A percentile compares a stretch with the other conserved stretches of the same genome.
Evolutionary conservation across 2,329 filamentous ascomycete genomes (phyloP).

Genomic region (Xylogone sp.): DNA sequence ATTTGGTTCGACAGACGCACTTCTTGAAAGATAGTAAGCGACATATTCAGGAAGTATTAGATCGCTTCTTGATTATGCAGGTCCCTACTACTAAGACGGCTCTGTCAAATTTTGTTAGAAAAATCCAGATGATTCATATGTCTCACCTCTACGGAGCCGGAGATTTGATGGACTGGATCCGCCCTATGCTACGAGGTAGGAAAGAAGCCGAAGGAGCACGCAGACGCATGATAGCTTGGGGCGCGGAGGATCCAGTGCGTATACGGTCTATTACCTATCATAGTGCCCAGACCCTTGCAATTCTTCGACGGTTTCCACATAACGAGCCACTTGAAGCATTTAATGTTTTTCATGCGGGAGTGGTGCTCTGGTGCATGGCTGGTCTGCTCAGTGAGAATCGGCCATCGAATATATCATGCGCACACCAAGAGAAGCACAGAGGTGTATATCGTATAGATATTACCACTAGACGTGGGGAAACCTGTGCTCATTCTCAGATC

Average conservation of each 20-base stretch:
- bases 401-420: not conserved
- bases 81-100: not conserved
- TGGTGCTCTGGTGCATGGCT: not conserved
- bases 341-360: not conserved
- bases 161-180: not conserved
- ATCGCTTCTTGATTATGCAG: not conserved
- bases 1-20: not conserved
- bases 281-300: not conserved
- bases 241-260: not conserved
- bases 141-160: not conserved
- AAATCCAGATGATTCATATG: not conserved
- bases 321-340: not conserved
- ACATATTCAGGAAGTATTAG: not conserved
- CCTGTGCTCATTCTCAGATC: not conserved
- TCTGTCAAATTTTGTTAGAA: not conserved
- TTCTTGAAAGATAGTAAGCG: not conserved
- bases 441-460: not conserved
- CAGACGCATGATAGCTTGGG: not conserved
- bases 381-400: not conserved
- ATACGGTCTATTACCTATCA: not conserved
- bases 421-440: not conserved
- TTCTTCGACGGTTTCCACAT: not conserved
- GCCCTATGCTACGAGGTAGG: not conserved
- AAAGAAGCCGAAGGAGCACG: not conserved
- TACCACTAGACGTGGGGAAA: not conserved